Evolutionary conservation across 306 rosid species (phyloP).

Genomic region (Ormosia semicastrata): DNA sequence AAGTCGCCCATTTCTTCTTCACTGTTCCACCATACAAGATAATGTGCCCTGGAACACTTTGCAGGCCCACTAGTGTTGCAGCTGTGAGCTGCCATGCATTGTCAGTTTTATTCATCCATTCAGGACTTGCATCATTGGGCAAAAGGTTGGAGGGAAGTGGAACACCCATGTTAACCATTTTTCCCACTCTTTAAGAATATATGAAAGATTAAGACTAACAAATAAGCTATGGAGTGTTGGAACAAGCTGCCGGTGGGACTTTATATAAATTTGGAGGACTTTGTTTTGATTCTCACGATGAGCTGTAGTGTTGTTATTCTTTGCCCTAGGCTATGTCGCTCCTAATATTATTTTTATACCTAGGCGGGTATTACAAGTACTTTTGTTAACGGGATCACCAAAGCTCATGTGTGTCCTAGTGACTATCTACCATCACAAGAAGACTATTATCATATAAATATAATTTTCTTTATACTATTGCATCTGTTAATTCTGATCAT

Average conservation of each 20-base stretch:
- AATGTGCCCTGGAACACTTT: slow-evolving; percentile 46
- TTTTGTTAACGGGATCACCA: background rate
- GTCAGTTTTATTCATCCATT: slow-evolving; percentile 47
- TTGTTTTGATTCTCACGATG: slow-evolving; percentile 13
- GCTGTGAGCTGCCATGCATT: slow-evolving; percentile 51
- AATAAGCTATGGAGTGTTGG: background rate
- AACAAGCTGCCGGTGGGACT: background rate
- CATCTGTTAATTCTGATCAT: background rate
- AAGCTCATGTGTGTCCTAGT: background rate
- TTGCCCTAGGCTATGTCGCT: slow-evolving; percentile 21
- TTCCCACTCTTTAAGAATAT: too few species aligned
- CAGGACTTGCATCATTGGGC: slow-evolving; percentile 17
- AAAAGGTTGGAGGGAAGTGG: slow-evolving; percentile 36
- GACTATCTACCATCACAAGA: background rate
- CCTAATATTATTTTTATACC: too few species aligned
- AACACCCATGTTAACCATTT: background rate
- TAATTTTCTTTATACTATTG: background rate
- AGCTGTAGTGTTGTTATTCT: background rate
- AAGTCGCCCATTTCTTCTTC: slow-evolving; percentile 62
- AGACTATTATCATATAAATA: background rate
- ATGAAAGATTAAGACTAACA: too few species aligned
- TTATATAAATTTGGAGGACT: background rate
- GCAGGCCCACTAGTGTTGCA: slow-evolving; percentile 42
- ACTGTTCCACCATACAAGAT: slow-evolving; percentile 53
- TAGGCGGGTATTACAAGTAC: slow-evolving; percentile 23